These are phyloP conservation scores for Globisporangium orthogonon DNA, from an alignment of 352 stramenopile genomes.

Conservation along the genomic window DNA sequence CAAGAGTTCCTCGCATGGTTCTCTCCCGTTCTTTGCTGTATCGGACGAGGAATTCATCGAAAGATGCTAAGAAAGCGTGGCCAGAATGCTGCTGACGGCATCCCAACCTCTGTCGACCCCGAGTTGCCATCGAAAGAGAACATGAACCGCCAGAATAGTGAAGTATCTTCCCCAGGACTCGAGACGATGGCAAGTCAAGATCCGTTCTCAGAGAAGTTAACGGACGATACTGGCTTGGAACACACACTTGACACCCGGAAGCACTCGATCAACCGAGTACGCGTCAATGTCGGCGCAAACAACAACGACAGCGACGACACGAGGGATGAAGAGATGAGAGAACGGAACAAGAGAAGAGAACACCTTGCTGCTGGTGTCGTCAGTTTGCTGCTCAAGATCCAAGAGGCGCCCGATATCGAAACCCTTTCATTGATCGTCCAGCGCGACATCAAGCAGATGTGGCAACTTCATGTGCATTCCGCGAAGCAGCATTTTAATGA, in stretches of 20 bases:
- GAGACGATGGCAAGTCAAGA: not conserved
- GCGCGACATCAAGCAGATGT: conserved; percentile 8
- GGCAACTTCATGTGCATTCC: not conserved
- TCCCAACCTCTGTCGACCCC: not conserved
- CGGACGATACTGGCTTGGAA: not conserved
- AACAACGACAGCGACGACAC: not conserved
- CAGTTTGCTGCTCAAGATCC: conserved; percentile 5
- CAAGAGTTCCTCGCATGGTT: conserved; percentile 7
- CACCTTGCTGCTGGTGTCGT: not conserved
- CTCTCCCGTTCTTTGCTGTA: not conserved
- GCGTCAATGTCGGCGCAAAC: not conserved
- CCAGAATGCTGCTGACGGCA: not conserved
- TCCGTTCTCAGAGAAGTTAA: not conserved
- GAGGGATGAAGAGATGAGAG: not conserved
- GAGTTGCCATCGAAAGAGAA: not conserved
- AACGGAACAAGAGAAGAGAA: not conserved
- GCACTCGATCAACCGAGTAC: not conserved
- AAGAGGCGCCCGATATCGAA: not conserved
- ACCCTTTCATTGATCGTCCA: conserved; percentile 1
- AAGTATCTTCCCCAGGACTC: not conserved
- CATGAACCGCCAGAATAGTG: not conserved
- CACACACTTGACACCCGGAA: not conserved
- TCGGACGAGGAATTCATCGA: conserved; percentile 2
- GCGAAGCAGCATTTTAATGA: not conserved
- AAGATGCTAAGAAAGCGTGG: conserved; percentile 3